Evolutionary conservation across 2,329 filamentous ascomycete species (phyloP), one percentile per base, ranked within the genome.

Genomic region (Aspergillus sp.): DNA sequence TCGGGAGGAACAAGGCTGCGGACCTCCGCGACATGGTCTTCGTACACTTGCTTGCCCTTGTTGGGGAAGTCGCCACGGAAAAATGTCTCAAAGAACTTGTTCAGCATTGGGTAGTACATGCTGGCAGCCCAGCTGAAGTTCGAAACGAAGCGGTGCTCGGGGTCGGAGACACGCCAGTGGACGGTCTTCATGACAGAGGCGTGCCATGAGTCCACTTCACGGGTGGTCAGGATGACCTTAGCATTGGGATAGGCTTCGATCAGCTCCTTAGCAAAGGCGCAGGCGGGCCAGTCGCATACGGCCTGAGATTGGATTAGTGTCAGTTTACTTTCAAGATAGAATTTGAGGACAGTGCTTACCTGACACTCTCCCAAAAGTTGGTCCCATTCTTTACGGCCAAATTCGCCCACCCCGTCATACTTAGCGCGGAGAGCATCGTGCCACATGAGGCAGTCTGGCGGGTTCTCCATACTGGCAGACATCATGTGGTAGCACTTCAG

Each of bases 401-500:
- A 90, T 62, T 81, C 81, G 57, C 87, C 86, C 56, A 86, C 79
- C 34, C 84, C 84, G 66, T 89, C 83, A 76, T 82, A 87, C 71
- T 87, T 87, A 66, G 87, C 86, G 19, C 80, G 79, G 59, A 91
- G 82, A 30, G 89, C 89, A 65, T 91, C 87, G 77, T 87, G 85
- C 89, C 89, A 91, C 79, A 90, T 85, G 47, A 89, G 79, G 58
- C 85, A 86, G 70, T 90, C 88, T 25, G 84, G 85, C 11, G 86
- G 86, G 76, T 89, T 90, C 77, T 90, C 87, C 63, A 89, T 85
- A 62, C 84, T 87, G 66, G 85, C 86, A 69, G 84, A 88, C 85
- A 89, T 88, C 87, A 90, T 90, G 80, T 91, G 89, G 81, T 91
- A 91, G 63, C 85, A 88, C 74, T 89, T 86, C 68, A 84, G 80